Percentiles rank a stretch among this genome's conserved stretches.
phyloP scores from a whole-genome alignment of 495 filamentous ascomycete species.

The Collariella sp. region DNA sequence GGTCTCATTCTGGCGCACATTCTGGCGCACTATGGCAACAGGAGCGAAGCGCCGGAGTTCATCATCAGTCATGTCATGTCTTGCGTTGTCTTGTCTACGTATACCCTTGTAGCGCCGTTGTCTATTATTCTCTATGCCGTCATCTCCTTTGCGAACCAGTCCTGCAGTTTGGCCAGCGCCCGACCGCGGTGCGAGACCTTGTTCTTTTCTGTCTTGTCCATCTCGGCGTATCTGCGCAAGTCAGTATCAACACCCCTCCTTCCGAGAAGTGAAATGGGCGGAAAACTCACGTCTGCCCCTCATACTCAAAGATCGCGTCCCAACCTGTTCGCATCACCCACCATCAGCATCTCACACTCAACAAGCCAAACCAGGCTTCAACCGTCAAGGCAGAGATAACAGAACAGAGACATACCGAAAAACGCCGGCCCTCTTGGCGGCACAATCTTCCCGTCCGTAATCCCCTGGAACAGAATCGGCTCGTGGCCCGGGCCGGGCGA shows the following conservation, averaged over 20 bases:
- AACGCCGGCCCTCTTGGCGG: constrained; percentile 61
- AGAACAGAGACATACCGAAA: constrained; percentile 58
- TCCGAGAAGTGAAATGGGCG: background rate
- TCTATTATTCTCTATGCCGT: constrained; percentile 14
- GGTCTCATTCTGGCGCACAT: too few species aligned
- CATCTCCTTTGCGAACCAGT: constrained; percentile 60
- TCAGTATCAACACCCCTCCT: constrained; percentile 4
- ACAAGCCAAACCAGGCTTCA: background rate
- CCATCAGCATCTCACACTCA: background rate
- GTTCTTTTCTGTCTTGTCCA: constrained; percentile 91
- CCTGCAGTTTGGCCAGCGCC: constrained; percentile 74
- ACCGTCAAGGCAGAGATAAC: background rate
- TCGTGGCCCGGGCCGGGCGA: constrained; percentile 76
- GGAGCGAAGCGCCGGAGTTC: too few species aligned
- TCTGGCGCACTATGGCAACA: too few species aligned
- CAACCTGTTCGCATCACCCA: constrained; percentile 49
- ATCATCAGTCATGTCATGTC: background rate
- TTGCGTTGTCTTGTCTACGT: too few species aligned
- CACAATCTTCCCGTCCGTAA: constrained; percentile 67
- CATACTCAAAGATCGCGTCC: constrained; percentile 94
- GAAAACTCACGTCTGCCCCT: constrained; percentile 68
- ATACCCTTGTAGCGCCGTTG: background rate
- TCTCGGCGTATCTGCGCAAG: constrained; percentile 67
- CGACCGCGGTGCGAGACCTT: constrained; percentile 80
- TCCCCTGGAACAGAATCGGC: constrained; percentile 83